A percentile compares a stretch with the other conserved stretches of the same genome.
Conservation (phyloP, 768 basidiomycete species). For the Lactarius tabidus region DNA sequence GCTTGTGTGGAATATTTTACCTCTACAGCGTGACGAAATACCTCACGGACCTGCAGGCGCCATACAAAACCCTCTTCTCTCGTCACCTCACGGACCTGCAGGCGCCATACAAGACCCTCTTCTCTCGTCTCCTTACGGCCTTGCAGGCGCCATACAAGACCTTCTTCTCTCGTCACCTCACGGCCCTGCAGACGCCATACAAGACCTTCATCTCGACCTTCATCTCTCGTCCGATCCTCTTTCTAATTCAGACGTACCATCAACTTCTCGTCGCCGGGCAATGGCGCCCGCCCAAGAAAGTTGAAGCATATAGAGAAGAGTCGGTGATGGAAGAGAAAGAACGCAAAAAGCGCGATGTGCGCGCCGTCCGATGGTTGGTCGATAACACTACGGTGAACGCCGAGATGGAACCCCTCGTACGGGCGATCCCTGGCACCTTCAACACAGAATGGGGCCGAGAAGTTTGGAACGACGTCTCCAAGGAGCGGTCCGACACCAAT, state of each 20-base stretch:
- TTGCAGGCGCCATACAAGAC: too few relatives aligned
- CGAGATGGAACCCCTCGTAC: constrained; percentile 5
- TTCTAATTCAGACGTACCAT: constrained; percentile 2
- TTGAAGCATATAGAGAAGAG: background rate
- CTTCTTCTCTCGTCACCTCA: too few relatives aligned
- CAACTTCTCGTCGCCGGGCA: background rate
- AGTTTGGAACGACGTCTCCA: constrained; percentile 5
- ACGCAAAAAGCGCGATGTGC: background rate
- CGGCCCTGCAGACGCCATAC: too few relatives aligned
- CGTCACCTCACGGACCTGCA: constrained; percentile 4
- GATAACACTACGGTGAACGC: background rate
- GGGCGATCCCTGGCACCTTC: constrained; percentile 15
- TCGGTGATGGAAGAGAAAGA: constrained; percentile 4
- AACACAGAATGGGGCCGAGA: constrained; percentile 2
- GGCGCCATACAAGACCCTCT: constrained; percentile 16
- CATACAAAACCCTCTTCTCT: too few relatives aligned
- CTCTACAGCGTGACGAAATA: constrained; percentile 4
- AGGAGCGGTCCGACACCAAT: too few relatives aligned
- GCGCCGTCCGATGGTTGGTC: constrained; percentile 8
- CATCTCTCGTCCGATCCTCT: constrained; percentile 11
- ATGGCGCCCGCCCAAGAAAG: too few relatives aligned
- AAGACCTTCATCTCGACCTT: too few relatives aligned
- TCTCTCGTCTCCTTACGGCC: too few relatives aligned
- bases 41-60: too few relatives aligned
- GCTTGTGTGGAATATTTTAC: constrained; percentile 17